These are phyloP conservation scores for Chalaropsis ovoidea DNA, from an alignment of 2,329 filamentous ascomycete species.

Conservation along the genomic window DNA sequence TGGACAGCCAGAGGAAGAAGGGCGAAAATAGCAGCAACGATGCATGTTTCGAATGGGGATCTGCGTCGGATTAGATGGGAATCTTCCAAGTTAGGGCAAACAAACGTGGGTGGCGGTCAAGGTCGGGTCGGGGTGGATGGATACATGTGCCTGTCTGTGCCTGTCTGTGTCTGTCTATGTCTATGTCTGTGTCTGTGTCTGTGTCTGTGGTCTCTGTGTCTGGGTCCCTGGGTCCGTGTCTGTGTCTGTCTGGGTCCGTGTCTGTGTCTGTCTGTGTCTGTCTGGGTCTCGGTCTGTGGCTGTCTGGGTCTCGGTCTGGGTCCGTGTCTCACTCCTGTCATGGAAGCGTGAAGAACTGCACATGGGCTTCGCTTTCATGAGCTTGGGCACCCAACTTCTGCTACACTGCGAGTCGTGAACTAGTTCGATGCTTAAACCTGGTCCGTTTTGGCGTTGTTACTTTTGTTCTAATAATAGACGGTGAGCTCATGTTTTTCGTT, in stretches of 20 bases:
- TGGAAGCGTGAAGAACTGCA: neutral
- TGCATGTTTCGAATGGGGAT: neutral
- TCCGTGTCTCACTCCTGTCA: slow-evolving; percentile 5
- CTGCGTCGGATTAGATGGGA: neutral
- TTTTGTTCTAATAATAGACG: neutral
- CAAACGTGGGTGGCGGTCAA: neutral
- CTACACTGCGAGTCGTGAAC: slow-evolving; percentile 4
- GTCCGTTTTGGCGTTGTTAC: neutral
- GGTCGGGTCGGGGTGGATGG: neutral
- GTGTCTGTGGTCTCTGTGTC: too few relatives aligned
- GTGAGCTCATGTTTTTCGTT: neutral
- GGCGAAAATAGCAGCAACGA: too few relatives aligned
- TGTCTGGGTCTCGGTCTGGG: slow-evolving; percentile 10
- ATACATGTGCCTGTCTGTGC: too few relatives aligned
- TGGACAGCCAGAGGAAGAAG: too few relatives aligned
- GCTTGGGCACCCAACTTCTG: neutral
- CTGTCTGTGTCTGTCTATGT: too few relatives aligned
- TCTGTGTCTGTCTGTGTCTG: neutral
- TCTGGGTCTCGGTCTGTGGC: neutral
- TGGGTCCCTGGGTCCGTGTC: too few relatives aligned
- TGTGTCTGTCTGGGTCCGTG: neutral
- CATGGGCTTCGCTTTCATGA: neutral
- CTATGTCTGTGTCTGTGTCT: too few relatives aligned
- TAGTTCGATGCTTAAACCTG: neutral
- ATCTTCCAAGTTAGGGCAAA: neutral